These are phyloP conservation scores for Centaurea solstitialis DNA, from an alignment of 129 eudicot species.

Conservation along the genomic window DNA sequence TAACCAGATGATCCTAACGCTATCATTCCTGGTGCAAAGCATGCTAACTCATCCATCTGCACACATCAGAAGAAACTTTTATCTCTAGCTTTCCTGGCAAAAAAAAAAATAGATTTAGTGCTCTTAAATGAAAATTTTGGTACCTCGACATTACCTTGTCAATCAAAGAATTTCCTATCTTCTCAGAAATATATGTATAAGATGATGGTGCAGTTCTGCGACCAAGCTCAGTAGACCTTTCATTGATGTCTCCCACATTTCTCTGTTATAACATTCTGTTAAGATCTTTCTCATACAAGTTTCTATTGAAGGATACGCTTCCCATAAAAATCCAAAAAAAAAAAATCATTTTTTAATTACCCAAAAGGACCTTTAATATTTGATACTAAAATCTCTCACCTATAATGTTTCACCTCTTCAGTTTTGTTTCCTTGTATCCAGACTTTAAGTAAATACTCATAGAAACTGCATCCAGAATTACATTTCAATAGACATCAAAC, in stretches of 20 bases:
- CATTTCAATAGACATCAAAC: constrained; percentile 1
- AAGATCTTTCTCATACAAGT: background rate
- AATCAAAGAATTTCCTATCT: constrained; percentile 65
- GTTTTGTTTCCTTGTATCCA: constrained; percentile 99
- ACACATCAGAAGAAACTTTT: constrained; percentile 5
- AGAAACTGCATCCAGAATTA: constrained; percentile 67
- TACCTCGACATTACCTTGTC: constrained; percentile 61
- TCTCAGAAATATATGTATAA: constrained; percentile 84
- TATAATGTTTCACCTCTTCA: constrained; percentile 75
- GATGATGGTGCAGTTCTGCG: constrained; percentile 86
- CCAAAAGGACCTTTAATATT: background rate
- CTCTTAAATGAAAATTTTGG: background rate
- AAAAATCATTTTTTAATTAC: background rate
- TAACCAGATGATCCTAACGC: constrained; percentile 94
- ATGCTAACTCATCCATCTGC: constrained; percentile 99
- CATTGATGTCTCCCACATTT: constrained; percentile 99
- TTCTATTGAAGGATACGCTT: background rate
- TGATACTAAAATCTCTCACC: constrained; percentile 47
- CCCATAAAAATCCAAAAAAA: background rate
- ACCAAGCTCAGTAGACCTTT: constrained; percentile 91
- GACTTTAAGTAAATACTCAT: constrained; percentile 94
- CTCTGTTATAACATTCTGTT: constrained; percentile 51
- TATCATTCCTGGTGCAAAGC: constrained; percentile 99
- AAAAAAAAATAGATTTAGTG: background rate
- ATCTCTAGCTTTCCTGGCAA: background rate